Conservation (phyloP, 2,329 filamentous ascomycete genomes). For the Exophiala xenobiotica region DNA sequence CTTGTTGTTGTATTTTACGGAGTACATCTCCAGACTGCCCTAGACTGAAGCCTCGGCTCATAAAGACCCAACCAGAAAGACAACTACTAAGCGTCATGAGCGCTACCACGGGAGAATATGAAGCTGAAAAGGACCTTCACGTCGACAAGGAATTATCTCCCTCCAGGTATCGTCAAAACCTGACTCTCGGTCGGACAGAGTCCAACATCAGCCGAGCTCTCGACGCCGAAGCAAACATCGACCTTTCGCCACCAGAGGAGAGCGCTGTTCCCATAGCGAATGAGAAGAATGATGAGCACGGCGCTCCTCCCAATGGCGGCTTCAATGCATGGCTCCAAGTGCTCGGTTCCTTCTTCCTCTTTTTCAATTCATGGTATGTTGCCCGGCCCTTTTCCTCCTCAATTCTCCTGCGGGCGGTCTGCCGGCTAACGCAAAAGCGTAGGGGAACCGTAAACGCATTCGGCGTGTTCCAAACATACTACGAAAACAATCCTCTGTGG, state of each 20-base stretch:
- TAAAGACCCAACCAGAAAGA: no score
- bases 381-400: background rate
- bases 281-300: slow-evolving; percentile 14
- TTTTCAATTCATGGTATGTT: slow-evolving; percentile 36
- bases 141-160: slow-evolving; percentile 1
- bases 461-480: slow-evolving; percentile 39
- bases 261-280: background rate
- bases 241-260: background rate
- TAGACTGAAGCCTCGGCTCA: no score
- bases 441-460: slow-evolving; percentile 35
- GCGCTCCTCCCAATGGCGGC: slow-evolving; percentile 34
- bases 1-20: no score
- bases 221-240: slow-evolving; percentile 23
- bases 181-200: slow-evolving; percentile 7
- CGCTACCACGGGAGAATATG: slow-evolving; percentile 18
- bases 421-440: no score
- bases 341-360: slow-evolving; percentile 34
- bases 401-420: no score
- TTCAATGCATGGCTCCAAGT: slow-evolving; percentile 38
- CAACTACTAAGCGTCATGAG: slow-evolving; percentile 15
- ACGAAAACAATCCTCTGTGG: slow-evolving; percentile 31
- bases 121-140: slow-evolving; percentile 8
- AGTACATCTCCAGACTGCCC: no score
- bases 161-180: slow-evolving; percentile 2
- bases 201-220: slow-evolving; percentile 19